phyloP scores from a whole-genome alignment of 1,284 basidiomycete genomes.

The Neonothopanus nambi region DNA sequence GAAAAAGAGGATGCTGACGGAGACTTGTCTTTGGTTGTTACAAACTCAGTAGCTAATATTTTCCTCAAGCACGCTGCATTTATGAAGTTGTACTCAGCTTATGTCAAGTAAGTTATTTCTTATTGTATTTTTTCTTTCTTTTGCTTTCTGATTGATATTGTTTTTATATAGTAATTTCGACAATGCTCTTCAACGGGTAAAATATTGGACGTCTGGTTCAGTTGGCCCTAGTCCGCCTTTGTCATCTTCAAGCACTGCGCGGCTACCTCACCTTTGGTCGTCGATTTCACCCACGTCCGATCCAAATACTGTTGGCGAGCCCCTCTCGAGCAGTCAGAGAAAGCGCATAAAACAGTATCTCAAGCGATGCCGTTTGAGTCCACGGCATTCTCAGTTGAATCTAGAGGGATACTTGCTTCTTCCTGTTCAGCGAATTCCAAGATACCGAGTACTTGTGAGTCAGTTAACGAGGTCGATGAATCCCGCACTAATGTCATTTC shows the following conservation, averaged over 20 bases:
- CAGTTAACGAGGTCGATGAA: slow-evolving; percentile 4
- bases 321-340: slow-evolving; percentile 70
- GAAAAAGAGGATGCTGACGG: slow-evolving; percentile 68
- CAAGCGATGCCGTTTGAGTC: slow-evolving; percentile 83
- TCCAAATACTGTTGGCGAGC: slow-evolving; percentile 45
- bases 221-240: slow-evolving; percentile 43
- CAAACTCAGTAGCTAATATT: slow-evolving; percentile 83
- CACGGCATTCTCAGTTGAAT: slow-evolving; percentile 94
- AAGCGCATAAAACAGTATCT: slow-evolving; percentile 87
- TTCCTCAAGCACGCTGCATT: slow-evolving; percentile 93
- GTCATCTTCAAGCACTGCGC: slow-evolving; percentile 62
- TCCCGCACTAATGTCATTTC: slow-evolving; percentile 18
- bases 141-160: slow-evolving; percentile 8
- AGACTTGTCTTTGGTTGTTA: slow-evolving; percentile 71
- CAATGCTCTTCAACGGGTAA: slow-evolving; percentile 83
- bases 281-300: slow-evolving; percentile 57
- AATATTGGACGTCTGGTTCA: slow-evolving; percentile 73
- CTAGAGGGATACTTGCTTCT: slow-evolving; percentile 93
- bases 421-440: slow-evolving; percentile 94
- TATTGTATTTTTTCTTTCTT: neutral
- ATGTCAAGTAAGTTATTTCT: slow-evolving; percentile 84
- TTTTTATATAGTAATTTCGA: slow-evolving; percentile 95
- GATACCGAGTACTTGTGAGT: slow-evolving; percentile 88
- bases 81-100: slow-evolving; percentile 96
- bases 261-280: slow-evolving; percentile 62